Evolutionary conservation across 139 green algal genomes (phyloP).

Genomic region (Nannochloris sp.): DNA sequence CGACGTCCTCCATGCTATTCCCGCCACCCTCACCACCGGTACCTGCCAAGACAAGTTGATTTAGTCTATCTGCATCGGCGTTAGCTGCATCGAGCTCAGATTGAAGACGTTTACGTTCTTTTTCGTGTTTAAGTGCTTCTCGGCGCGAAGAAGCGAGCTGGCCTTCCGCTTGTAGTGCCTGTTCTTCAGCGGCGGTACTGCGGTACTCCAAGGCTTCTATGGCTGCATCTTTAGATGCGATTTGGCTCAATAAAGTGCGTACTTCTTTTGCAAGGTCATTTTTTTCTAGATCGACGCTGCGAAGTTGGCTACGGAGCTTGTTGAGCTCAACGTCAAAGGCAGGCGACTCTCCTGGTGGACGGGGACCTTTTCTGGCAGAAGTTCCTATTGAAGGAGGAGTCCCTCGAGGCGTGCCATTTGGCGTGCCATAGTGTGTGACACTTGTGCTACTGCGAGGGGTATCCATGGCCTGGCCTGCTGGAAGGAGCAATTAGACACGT

Average conservation of each 20-base stretch:
- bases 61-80: constrained; percentile 10
- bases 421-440: too few relatives aligned
- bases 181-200: neutral
- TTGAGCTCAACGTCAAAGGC: neutral
- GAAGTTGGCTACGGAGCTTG: neutral
- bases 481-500: too few relatives aligned
- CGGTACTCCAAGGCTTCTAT: constrained; percentile 6
- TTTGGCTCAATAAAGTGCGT: neutral
- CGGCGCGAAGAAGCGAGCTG: neutral
- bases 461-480: too few relatives aligned
- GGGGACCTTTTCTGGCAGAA: neutral
- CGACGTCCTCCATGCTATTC: neutral
- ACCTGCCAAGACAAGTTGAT: neutral
- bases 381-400: too few relatives aligned
- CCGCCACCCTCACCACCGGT: neutral
- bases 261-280: neutral
- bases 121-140: neutral
- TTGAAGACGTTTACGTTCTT: neutral
- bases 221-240: constrained; percentile 6
- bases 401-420: too few relatives aligned
- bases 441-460: too few relatives aligned
- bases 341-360: neutral
- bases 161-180: neutral
- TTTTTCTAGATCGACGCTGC: too few relatives aligned
- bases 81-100: neutral